Base-by-base conservation (phyloP, 2,329 filamentous ascomycete genomes). In the Lecanicillium sp. region DNA sequence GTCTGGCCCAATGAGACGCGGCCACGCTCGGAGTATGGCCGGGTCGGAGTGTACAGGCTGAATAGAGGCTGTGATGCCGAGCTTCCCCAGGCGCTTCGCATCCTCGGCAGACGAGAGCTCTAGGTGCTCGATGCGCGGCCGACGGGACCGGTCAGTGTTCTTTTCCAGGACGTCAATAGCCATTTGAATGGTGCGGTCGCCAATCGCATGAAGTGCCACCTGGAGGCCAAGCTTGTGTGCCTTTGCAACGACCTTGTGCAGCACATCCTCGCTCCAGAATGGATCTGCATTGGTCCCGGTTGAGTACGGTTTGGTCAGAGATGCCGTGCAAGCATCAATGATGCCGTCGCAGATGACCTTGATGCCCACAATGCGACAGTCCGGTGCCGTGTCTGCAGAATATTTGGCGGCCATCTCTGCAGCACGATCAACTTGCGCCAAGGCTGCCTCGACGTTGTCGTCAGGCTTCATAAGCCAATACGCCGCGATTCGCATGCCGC, bases 341-440 rank as follows among this genome's bases (percentile, higher is more conserved):
- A 79, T 74, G 10, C 79, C 79, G 43, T 83, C 79, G 48, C 72
- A 74, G 29, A 83, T 79, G 17, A 82, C 55, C 51, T 83, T 83
- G 54, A 82, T 69, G 4, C 79, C 79, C 0, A 76, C 70, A 8
- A 83, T 54, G 14, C 72, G 70, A 40, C 54, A 56, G 39, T 63
- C 61, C 0, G 62, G 61, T 2, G 58, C 60, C 0, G 49, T 59
- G 10, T 55, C 47, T 8, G 52, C 54, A 44, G 57, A 63, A 45
- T 57, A 61, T 37, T 53, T 39, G 6, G 39, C 41, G 14, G 58
- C 58, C 27, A 75, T 50, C 39, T 68, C 65, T 29, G 71, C 66
- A 0, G 70, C 71, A 4, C 64, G 62, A 17, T 69, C 61, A 1
- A 77, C 67, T 47, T 77, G 71, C 5, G 52, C 52, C 7, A 72